Base-by-base conservation (phyloP, 2,329 filamentous ascomycete genomes). In the Ophiocordyceps camponoti-leonardi region DNA sequence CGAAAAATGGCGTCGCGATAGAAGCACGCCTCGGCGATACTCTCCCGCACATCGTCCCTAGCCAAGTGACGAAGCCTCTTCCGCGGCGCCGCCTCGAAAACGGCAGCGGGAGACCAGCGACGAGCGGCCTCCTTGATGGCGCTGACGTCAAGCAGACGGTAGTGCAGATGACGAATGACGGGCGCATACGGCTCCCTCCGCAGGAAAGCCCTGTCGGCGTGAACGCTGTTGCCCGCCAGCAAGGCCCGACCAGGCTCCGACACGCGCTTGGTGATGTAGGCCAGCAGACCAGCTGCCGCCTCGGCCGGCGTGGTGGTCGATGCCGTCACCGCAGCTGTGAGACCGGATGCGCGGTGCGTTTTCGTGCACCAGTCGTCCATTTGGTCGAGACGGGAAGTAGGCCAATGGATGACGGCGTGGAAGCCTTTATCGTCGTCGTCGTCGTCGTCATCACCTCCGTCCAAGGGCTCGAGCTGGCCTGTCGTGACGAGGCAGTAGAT, bases 401-500 rank as follows among this genome's bases (percentile, higher is more conserved):
- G 69, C 54, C 85, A 84, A 59, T 90, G 81, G 47, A 98, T 74
- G 42, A 90, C 70, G 26, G 75, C 75, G 56, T 93, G 85, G 71
- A 83, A 94, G 52, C 90, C 90, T 30, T 71, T 61, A 22, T 78
- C 67, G 49, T 94, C 86, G 22, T 6, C 22, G 6, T 23, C 6
- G 22, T 6, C 22, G 22, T 94, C 86, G 22, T 6, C 22, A 23
- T 23, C 6, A 6, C 22, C 22, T 3, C 22, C 22, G 23, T 28
- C 26, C 7, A 94, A 64, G 31, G 93, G 61, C 47, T 84, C 74
- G 19, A 98, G 75, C 49, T 86, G 69, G 45, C 78, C 74, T 53
- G 88, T 83, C 8, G 92, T 98, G 59, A 98, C 76, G 63, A 93
- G 82, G 66, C 88, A 95, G 62, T 83, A 90, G 47, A 96, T 83